These are phyloP conservation scores for Clavispora carvajalis DNA, from an alignment of 805 yeast genomes.

Conservation along the genomic window DNA sequence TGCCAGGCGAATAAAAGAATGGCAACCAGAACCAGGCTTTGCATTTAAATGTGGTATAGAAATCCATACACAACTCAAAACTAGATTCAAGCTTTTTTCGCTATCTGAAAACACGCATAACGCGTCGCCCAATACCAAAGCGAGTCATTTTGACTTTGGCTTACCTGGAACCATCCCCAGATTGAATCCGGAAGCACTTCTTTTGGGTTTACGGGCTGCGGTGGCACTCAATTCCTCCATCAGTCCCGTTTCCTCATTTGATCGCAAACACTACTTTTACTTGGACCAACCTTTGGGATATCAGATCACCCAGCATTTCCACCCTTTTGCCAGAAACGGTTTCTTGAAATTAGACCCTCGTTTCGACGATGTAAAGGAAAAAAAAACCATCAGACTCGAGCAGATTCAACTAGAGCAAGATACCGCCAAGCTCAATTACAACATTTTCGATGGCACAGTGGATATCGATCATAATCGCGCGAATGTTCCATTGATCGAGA, in stretches of 20 bases:
- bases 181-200: constrained; percentile 68
- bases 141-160: constrained; percentile 77
- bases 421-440: constrained; percentile 75
- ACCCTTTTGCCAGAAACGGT: constrained; percentile 75
- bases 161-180: constrained; percentile 91
- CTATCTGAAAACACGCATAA: constrained; percentile 27
- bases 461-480: constrained; percentile 78
- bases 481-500: constrained; percentile 80
- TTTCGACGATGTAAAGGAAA: constrained; percentile 48
- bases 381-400: constrained; percentile 49
- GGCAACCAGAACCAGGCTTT: constrained; percentile 16
- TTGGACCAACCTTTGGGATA: constrained; percentile 96
- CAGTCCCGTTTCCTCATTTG: constrained; percentile 60
- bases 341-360: constrained; percentile 40
- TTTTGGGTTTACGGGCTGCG: constrained; percentile 69
- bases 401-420: constrained; percentile 95
- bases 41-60: constrained; percentile 80
- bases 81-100: constrained; percentile 74
- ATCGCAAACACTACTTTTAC: constrained; percentile 92
- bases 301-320: constrained; percentile 86
- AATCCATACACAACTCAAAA: constrained; percentile 84
- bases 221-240: constrained; percentile 60
- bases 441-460: constrained; percentile 29
- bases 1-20: constrained; percentile 8
- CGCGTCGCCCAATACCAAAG: constrained; percentile 56